phyloP scores from a whole-genome alignment of 805 yeast genomes.

The Yamadazyma ubonensis region DNA sequence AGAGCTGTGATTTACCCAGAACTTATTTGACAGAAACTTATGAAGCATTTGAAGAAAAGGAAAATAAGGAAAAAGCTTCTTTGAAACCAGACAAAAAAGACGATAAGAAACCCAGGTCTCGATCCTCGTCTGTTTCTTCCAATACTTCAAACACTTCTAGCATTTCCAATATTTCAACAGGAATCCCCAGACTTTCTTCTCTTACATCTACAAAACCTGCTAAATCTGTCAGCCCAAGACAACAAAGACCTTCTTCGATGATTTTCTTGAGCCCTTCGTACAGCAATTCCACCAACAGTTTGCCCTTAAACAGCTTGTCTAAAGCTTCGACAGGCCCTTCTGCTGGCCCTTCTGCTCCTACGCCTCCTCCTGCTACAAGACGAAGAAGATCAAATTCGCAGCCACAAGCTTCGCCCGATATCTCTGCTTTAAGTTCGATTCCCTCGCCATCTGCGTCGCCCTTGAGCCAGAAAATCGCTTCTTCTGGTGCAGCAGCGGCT shows the following conservation, averaged over 20 bases:
- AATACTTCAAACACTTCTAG: conserved; percentile 19
- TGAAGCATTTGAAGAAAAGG: conserved; percentile 15
- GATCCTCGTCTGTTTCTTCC: conserved; percentile 29
- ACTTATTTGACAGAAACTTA: conserved; percentile 13
- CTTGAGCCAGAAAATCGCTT: conserved; percentile 16
- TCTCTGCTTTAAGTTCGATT: conserved; percentile 1
- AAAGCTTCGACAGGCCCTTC: too few relatives aligned
- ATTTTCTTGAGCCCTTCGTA: conserved; percentile 20
- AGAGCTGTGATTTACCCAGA: conserved; percentile 24
- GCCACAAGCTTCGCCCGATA: conserved; percentile 20
- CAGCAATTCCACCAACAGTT: conserved; percentile 5
- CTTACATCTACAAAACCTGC: conserved; percentile 19
- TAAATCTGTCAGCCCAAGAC: conserved; percentile 8
- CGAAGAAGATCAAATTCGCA: conserved; percentile 40
- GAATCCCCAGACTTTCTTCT: conserved; percentile 19
- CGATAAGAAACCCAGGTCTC: conserved; percentile 13
- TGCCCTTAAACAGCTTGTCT: too few relatives aligned
- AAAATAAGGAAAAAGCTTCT: not conserved
- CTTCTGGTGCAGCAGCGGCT: conserved; percentile 38
- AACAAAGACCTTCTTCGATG: conserved; percentile 27
- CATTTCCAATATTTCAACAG: conserved; percentile 9
- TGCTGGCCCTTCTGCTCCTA: not conserved
- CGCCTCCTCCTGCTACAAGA: conserved; percentile 1
- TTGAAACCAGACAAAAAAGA: conserved; percentile 19
- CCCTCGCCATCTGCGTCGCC: conserved; percentile 5